A percentile compares a stretch with the other conserved stretches of the same genome.
These are phyloP conservation scores for Stropharia rugosoannulata DNA, from an alignment of 768 basidiomycete species.

Conservation along the genomic window DNA sequence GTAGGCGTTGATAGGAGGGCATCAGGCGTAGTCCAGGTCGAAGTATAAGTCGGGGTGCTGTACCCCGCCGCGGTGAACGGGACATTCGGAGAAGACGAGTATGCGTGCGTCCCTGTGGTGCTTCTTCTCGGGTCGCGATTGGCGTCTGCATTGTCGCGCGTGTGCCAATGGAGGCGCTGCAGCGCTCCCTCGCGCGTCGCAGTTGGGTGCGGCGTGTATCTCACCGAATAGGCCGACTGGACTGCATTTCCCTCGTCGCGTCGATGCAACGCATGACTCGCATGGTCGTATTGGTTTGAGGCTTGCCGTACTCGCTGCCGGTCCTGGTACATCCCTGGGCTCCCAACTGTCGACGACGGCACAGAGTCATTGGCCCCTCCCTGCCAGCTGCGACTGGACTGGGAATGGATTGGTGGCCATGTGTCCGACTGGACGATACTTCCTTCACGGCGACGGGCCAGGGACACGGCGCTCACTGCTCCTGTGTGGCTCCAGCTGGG, in stretches of 20 bases:
- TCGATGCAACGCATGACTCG: conserved; percentile 22
- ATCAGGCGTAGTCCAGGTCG: conserved; percentile 38
- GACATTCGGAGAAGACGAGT: conserved; percentile 33
- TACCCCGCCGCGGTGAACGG: conserved; percentile 39
- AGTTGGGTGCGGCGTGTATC: conserved; percentile 24
- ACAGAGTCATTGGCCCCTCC: conserved; percentile 27
- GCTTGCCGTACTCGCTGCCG: conserved; percentile 36
- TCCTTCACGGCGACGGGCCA: conserved; percentile 32
- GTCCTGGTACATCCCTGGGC: conserved; percentile 29
- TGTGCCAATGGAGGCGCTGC: conserved; percentile 38
- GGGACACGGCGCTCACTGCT: conserved; percentile 18
- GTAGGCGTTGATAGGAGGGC: conserved; percentile 31
- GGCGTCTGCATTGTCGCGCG: conserved; percentile 30
- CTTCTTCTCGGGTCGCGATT: conserved; percentile 32
- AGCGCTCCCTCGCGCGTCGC: conserved; percentile 28
- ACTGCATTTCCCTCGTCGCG: conserved; percentile 22
- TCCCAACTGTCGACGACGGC: conserved; percentile 18
- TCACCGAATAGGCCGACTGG: conserved; percentile 22
- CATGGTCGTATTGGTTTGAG: conserved; percentile 32
- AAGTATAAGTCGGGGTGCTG: conserved; percentile 35
- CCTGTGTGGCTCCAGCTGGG: conserved; percentile 19
- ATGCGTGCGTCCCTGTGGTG: conserved; percentile 27
- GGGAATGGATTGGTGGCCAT: conserved; percentile 36
- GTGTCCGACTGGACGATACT: conserved; percentile 28
- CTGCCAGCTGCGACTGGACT: conserved; percentile 37